Evolutionary conservation across 179 eudicot species (phyloP), one percentile per base, ranked within the genome.

Genomic region (Dionaea muscipula): DNA sequence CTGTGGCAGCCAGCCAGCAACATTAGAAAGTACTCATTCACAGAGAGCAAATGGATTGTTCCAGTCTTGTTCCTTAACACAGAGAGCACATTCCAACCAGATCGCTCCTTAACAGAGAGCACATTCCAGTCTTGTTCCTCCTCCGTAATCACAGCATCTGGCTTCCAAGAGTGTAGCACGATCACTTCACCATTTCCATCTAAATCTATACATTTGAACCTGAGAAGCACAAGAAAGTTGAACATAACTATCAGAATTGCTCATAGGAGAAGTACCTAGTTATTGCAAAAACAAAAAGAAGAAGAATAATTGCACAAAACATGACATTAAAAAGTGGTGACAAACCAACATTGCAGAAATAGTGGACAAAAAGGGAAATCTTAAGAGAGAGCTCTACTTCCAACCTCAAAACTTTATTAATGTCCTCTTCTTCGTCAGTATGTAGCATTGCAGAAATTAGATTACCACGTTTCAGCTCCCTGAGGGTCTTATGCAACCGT

Each of bases 401-500:
- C 54, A 49, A 93, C 99, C 95, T 78, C 60, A 93, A 59, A 44
- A 93, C 99, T 78, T 93, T 88, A 74, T 93, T 93, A 39, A 93
- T 93, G 67, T 93, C 99, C 69, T 93, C 99, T 75, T 88, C 99
- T 62, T 93, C 99, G 61, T 93, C 99, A 27, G 95, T 93, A 79
- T 82, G 96, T 65, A 75, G 95, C 94, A 93, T 84, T 61, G 96
- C 95, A 72, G 82, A 78, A 68, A 93, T 61, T 60, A 88, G 64
- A 69, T 93, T 75, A 61, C 96, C 90, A 58, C 89, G 89, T 62
- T 78, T 93, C 76, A 88, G 85, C 83, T 88, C 99, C 79, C 78
- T 79, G 55, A 93, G 89, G 43, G 96, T 84, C 63, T 88, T 78
- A 53, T 72, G 86, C 59, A 89, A n/a, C n/a, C n/a, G n/a, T n/a